Evolutionary conservation across 2,329 filamentous ascomycete species (phyloP), one percentile per base, ranked within the genome.

Genomic region (Sporothrix euskadiensis): DNA sequence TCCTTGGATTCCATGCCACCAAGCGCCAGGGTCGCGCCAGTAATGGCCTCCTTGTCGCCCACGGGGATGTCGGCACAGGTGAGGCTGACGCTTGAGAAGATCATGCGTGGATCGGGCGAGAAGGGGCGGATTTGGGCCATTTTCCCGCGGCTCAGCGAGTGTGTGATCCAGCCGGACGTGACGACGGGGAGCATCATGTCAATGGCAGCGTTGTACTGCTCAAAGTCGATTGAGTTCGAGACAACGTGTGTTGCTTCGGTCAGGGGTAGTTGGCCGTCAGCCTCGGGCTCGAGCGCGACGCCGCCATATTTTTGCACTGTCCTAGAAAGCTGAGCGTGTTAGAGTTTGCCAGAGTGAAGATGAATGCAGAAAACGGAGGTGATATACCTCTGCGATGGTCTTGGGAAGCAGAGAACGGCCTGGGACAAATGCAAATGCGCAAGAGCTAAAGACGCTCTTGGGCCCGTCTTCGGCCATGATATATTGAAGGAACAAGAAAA

Each of bases 31-130:
- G 95, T 93, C 0, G 94, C 95, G 12, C 94, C 96, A 54, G 93
- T 89, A 73, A 99, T 98, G 12, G 94, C 93, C 82, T 98, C 95
- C 80, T 94, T 93, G 81, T 99, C 96, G 49, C 90, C 92, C 49
- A 89, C 85, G 0, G 96, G 96, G 65, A 99, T 89, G 78, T 96
- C 92, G 65, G 91, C 93, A 79, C 93, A 97, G 44, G 91, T 92
- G 22, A 98, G 86, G 39, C 92, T 88, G 57, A 98, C 91, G 77
- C 94, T 91, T 70, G 92, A 92, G 82, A 99, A 93, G 80, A 98
- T 96, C 80, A 97, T 89, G 74, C 92, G 89, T 1, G 95, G 94
- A 78, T 99, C 96, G 1, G 96, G 96, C 63, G 92, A 98, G 81
- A 92, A 97, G 19, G 94, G 92, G 56, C 95, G 90, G 10, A 94